A percentile compares a stretch with the other conserved stretches of the same genome.
Conservation (phyloP, 2,329 filamentous ascomycete species). For the Acrodontium crateriforme region DNA sequence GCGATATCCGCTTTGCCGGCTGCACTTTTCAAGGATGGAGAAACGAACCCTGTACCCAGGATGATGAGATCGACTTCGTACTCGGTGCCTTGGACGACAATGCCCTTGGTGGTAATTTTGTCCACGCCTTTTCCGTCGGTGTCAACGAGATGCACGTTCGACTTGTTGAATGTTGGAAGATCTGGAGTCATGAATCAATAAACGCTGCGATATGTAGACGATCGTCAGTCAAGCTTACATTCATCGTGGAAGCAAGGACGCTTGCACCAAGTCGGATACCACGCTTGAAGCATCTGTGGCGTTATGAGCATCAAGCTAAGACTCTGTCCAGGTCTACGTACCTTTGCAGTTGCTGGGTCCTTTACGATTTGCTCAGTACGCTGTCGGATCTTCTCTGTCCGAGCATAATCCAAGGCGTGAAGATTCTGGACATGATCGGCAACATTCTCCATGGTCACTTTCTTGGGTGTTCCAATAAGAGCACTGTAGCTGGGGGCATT, state of each 20-base stretch:
- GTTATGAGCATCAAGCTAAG: too few relatives aligned
- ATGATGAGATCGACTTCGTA: conserved; percentile 37
- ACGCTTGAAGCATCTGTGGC: conserved; percentile 42
- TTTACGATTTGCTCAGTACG: conserved; percentile 40
- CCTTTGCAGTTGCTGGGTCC: conserved; percentile 35
- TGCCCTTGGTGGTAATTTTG: conserved; percentile 30
- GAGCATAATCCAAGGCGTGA: conserved; percentile 29
- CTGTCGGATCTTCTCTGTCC: conserved; percentile 32
- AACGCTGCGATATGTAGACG: too few relatives aligned
- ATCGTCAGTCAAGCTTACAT: too few relatives aligned
- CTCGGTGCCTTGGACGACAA: conserved; percentile 35
- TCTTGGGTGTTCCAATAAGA: conserved; percentile 23
- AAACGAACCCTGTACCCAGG: conserved; percentile 33
- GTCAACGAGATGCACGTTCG: conserved; percentile 46
- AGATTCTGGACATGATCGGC: conserved; percentile 25
- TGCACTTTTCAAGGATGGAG: conserved; percentile 14
- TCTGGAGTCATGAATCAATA: too few relatives aligned
- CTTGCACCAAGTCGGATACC: conserved; percentile 51
- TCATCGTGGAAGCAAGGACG: conserved; percentile 48
- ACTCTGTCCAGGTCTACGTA: too few relatives aligned
- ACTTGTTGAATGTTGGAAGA: conserved; percentile 43
- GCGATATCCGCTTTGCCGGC: conserved; percentile 15
- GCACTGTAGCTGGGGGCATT: too few relatives aligned
- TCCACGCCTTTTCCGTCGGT: conserved; percentile 42
- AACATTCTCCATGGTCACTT: conserved; percentile 24